Base-by-base conservation (phyloP, 768 basidiomycete species). In the Mycena crocata region DNA sequence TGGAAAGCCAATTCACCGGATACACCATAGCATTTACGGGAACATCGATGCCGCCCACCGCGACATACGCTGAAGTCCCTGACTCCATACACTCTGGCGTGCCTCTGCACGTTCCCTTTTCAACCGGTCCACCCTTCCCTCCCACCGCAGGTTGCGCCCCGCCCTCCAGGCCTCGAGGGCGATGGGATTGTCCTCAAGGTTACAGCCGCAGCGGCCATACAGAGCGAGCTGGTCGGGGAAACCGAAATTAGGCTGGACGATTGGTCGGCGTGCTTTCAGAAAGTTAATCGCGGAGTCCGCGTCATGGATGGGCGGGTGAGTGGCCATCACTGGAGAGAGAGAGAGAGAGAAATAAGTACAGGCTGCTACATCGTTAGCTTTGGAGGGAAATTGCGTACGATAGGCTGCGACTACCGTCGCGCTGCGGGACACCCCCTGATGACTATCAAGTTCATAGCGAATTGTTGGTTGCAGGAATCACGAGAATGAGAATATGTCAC, bases 211-310 rank as follows among this genome's bases (percentile, higher is more conserved):
- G 17, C 40, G 34, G 9, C 57, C 46, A 21, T 64, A 64, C 9
- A 64, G 32, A 19, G 39, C 56, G 8, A 64, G 56, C 49, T 64
- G 63, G n/a, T 64, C 63, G 56, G 49, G 37, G 39, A 64, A 64
- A 5, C 63, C 63, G 9, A 37, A 50, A 32, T 64, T 64, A 14
- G 63, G 63, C 46, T 46, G n/a, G 1, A 64, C 56, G n/a, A 58
- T 51, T 2, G 44, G 30, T 1, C 63, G 55, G 21, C n/a, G 37
- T 12, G 46, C 24, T 21, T 42, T n/a, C 30, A 64, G 63, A 26
- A 64, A 58, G 12, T 30, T 30, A 21, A 64, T 28, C 3, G 63
- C 56, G n/a, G 63, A 37, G 24, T 28, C 10, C 28, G 13, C 34
- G 23, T 37, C 37, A 7, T 34, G 56, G 19, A 32, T 58, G 17